A percentile compares a stretch with the other conserved stretches of the same genome.
Evolutionary conservation across 2,329 filamentous ascomycete genomes (phyloP).

Genomic region (Emmonsiellopsis sp.): DNA sequence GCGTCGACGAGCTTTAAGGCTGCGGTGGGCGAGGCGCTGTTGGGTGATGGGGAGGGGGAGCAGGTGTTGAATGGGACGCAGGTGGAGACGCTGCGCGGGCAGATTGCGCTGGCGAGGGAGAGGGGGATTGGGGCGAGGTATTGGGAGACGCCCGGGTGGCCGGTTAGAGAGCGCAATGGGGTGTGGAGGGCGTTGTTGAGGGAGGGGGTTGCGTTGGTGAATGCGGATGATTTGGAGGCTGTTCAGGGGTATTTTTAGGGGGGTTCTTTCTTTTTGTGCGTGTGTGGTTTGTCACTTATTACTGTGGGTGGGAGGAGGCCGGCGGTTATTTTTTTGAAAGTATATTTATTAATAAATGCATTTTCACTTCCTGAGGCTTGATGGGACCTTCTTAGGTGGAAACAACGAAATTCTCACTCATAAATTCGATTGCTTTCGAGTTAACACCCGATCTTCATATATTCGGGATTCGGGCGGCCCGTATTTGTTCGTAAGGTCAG

Average conservation of each 20-base stretch:
- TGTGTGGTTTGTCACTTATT: too few species aligned
- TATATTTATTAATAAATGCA: too few species aligned
- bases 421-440: too few species aligned
- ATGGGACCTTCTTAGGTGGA: too few species aligned
- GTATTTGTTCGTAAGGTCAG: too few species aligned
- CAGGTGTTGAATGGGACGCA: slow-evolving; percentile 29
- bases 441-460: too few species aligned
- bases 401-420: too few species aligned
- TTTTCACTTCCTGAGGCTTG: too few species aligned
- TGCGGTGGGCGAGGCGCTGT: slow-evolving; percentile 24
- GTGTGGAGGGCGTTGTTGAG: slow-evolving; percentile 49
- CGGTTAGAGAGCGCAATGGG: slow-evolving; percentile 47
- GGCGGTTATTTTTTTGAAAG: too few species aligned
- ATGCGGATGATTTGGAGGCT: slow-evolving; percentile 53
- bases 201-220: slow-evolving; percentile 52
- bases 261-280: neutral
- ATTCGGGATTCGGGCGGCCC: too few species aligned
- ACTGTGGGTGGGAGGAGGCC: too few species aligned
- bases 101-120: slow-evolving; percentile 44
- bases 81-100: slow-evolving; percentile 39
- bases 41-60: slow-evolving; percentile 16
- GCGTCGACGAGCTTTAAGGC: slow-evolving; percentile 43
- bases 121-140: slow-evolving; percentile 53
- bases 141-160: slow-evolving; percentile 54
- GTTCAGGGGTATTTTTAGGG: slow-evolving; percentile 17